Conservation (phyloP, 1,284 basidiomycete genomes). For the Tausonia pullulans region DNA sequence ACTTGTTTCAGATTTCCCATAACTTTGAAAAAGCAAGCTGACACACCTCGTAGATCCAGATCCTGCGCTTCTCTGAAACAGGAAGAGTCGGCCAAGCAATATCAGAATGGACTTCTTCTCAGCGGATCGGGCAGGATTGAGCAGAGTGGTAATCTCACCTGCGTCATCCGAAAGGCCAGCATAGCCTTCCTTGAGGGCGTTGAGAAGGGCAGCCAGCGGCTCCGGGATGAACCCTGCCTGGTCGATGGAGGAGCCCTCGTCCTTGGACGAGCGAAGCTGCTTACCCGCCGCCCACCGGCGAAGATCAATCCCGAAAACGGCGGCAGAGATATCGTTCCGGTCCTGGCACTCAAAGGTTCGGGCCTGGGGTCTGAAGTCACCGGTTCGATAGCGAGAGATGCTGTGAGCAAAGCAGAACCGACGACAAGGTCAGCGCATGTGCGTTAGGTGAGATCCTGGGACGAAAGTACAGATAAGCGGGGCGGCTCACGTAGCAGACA, state of each 20-base stretch:
- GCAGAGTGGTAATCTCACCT: constrained; percentile 39
- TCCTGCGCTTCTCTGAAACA: constrained; percentile 64
- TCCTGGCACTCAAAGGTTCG: constrained; percentile 42
- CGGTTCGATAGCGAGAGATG: constrained; percentile 79
- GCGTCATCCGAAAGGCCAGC: constrained; percentile 48
- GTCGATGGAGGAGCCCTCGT: constrained; percentile 33
- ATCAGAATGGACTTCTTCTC: background rate
- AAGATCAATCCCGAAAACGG: constrained; percentile 78
- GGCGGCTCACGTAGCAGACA: constrained; percentile 40
- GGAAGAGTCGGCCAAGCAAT: background rate
- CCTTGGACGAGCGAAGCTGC: constrained; percentile 44
- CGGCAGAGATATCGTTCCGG: constrained; percentile 37
- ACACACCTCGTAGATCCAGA: constrained; percentile 68
- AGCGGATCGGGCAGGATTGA: constrained; percentile 2
- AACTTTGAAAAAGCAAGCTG: background rate
- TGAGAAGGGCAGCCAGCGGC: constrained; percentile 58
- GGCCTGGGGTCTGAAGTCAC: constrained; percentile 70
- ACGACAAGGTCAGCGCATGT: constrained; percentile 10
- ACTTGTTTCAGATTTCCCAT: too few species aligned
- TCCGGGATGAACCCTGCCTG: constrained; percentile 45
- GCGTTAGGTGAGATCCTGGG: constrained; percentile 9
- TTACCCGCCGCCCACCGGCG: constrained; percentile 65
- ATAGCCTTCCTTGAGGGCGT: constrained; percentile 55
- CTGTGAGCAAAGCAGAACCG: constrained; percentile 34
- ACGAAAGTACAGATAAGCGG: too few species aligned